Base-by-base conservation (phyloP, 2,329 filamentous ascomycete genomes). In the Talaromyces verruculosus region DNA sequence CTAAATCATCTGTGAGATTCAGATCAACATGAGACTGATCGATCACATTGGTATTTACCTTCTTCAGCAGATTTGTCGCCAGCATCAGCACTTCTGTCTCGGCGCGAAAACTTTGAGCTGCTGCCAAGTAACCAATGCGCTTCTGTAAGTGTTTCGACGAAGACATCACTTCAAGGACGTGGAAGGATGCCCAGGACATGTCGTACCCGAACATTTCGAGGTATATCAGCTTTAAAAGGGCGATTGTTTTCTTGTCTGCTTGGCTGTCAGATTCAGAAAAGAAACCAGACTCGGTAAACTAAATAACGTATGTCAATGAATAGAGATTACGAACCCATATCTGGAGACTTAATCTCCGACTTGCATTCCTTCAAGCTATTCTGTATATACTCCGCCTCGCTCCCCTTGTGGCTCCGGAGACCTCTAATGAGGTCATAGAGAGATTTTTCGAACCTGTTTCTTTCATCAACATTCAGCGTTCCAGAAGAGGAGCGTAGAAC, bases 111-210 rank as follows among this genome's bases (percentile, higher is more conserved):
- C 91, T 98, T 83, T 99, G 95, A 35, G 97, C 93, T 8, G 95
- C 95, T 15, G 91, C 94, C 22, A 99, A 84, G 77, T 99, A 99
- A 66, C 94, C 95, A 53, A 97, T 92, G 70, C 94, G 87, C 81
- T 99, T 99, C 79, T 97, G 94, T 71, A 93, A 86, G 78, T 96
- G 96, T 77, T 97, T 98, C 58, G 90, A 85, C 45, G 92, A 96
- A 43, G 93, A 96, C 95, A 99, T 99, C 80, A 99, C 95, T 81
- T 99, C 95, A 58, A 99, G 89, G 62, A 98, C 94, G 77, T 99
- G 92, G 81, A 99, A 99, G 13, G 93, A 93, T 3, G 95, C 95
- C 95, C 95, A 99, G 2, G 94, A 97, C 95, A 99, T 99, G 80
- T 98, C 95, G 77, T 98, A 91, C 15, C 95, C 95, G 72, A 98